Conservation (phyloP, 2,329 filamentous ascomycete species). For the Claviceps lovelessii region DNA sequence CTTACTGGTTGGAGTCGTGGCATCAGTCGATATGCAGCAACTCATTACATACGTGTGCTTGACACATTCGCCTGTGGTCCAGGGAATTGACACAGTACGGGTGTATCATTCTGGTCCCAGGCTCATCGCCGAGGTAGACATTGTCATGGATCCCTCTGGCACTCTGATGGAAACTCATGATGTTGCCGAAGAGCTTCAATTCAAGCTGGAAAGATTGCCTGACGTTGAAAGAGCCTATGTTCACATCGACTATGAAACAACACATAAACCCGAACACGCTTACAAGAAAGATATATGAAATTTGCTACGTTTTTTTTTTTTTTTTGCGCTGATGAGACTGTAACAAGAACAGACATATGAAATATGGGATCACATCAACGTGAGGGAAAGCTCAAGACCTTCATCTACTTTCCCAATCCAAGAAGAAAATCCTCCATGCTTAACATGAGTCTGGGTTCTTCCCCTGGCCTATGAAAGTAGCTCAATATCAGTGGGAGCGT, state of each 20-base stretch:
- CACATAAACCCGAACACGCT: conserved; percentile 75
- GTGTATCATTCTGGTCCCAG: conserved; percentile 83
- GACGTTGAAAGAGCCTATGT: conserved; percentile 91
- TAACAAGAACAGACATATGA: too few species aligned
- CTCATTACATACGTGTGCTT: conserved; percentile 86
- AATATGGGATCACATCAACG: neutral
- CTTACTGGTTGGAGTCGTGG: conserved; percentile 77
- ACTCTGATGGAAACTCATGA: conserved; percentile 74
- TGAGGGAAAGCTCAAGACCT: neutral
- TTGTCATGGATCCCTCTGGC: conserved; percentile 73
- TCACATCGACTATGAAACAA: conserved; percentile 94
- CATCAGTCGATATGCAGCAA: conserved; percentile 73
- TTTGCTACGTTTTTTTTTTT: neutral
- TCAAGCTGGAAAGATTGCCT: conserved; percentile 81
- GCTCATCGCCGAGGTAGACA: conserved; percentile 87
- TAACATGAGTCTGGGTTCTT: too few species aligned
- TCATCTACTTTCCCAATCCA: neutral
- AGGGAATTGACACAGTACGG: conserved; percentile 84
- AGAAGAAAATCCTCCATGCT: neutral
- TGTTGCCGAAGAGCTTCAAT: conserved; percentile 83
- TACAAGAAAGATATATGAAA: conserved; percentile 45
- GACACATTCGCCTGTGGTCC: conserved; percentile 72
- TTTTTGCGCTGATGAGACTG: neutral
- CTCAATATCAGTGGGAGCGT: too few species aligned
- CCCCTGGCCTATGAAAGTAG: too few species aligned